A percentile compares a stretch with the other conserved stretches of the same genome.
phyloP scores from a whole-genome alignment of 2,329 filamentous ascomycete genomes.

The Penicillium sp. region DNA sequence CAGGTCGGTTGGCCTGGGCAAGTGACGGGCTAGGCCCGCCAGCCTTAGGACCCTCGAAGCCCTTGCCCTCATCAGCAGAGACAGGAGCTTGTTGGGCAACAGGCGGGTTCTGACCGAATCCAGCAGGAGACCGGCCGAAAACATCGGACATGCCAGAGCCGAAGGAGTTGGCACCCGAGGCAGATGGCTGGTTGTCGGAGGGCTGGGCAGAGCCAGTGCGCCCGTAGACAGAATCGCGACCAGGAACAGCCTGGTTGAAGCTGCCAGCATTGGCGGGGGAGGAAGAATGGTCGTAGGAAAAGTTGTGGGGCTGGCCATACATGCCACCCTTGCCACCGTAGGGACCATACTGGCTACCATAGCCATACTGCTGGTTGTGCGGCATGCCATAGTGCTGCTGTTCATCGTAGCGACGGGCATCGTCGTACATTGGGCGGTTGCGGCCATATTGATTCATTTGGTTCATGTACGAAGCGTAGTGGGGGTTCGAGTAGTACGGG shows the following conservation, averaged over 20 bases:
- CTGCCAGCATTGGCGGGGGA: conserved; percentile 55
- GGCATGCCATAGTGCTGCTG: conserved; percentile 36
- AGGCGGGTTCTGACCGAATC: conserved; percentile 53
- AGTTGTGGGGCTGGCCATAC: conserved; percentile 59
- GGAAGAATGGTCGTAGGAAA: conserved; percentile 60
- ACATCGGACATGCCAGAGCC: conserved; percentile 51
- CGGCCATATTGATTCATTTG: conserved; percentile 46
- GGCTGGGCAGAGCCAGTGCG: conserved; percentile 54
- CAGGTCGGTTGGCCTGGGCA: conserved; percentile 57
- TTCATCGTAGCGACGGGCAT: conserved; percentile 46
- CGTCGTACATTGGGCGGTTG: conserved; percentile 47
- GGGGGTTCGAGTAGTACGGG: conserved; percentile 56
- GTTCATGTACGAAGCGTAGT: conserved; percentile 58
- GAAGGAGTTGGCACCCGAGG: conserved; percentile 47
- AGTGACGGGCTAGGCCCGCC: conserved; percentile 57
- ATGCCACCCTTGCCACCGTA: conserved; percentile 55
- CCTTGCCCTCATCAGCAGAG: conserved; percentile 52
- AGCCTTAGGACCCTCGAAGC: conserved; percentile 52
- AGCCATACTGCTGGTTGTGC: conserved; percentile 50
- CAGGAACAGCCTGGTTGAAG: conserved; percentile 40
- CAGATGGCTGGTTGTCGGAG: conserved; percentile 50
- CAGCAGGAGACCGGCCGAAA: conserved; percentile 54
- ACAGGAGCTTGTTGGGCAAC: conserved; percentile 46
- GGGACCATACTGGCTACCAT: conserved; percentile 46
- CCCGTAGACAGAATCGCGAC: conserved; percentile 55